These are phyloP conservation scores for Metschnikowia gruessii DNA, from an alignment of 805 yeast genomes.

Conservation along the genomic window DNA sequence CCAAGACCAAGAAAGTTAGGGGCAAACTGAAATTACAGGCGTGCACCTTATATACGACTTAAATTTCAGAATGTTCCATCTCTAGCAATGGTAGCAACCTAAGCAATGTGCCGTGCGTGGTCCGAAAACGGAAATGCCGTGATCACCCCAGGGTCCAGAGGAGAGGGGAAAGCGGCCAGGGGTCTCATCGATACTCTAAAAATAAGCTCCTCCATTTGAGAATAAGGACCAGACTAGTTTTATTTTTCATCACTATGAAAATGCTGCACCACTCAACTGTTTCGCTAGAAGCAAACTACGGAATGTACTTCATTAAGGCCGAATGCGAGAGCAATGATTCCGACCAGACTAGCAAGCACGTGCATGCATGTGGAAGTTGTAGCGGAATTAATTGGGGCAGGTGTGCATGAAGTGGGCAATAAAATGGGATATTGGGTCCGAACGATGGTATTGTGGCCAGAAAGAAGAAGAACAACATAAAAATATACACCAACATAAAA, in stretches of 20 bases:
- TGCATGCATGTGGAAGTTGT: neutral
- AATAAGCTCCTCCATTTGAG: neutral
- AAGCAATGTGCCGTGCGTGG: constrained; percentile 5
- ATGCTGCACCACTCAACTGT: neutral
- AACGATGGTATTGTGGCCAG: neutral
- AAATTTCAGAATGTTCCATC: constrained; percentile 3
- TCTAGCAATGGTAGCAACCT: constrained; percentile 4
- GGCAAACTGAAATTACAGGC: neutral
- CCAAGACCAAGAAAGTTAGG: neutral
- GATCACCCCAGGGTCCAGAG: constrained; percentile 4
- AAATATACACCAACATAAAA: too few relatives aligned
- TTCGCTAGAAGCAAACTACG: neutral
- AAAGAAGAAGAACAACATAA: neutral
- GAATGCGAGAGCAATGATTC: neutral
- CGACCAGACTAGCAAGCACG: neutral
- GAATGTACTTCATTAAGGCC: neutral
- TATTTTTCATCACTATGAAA: neutral
- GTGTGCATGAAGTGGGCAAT: neutral
- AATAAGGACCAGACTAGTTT: too few relatives aligned
- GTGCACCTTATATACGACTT: constrained; percentile 5
- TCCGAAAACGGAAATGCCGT: constrained; percentile 7
- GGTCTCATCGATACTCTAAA: neutral
- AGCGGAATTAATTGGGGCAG: neutral
- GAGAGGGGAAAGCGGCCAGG: constrained; percentile 2
- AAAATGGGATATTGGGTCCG: neutral